Conservation (phyloP, 768 basidiomycete genomes). For the Boletellus ananiceps region DNA sequence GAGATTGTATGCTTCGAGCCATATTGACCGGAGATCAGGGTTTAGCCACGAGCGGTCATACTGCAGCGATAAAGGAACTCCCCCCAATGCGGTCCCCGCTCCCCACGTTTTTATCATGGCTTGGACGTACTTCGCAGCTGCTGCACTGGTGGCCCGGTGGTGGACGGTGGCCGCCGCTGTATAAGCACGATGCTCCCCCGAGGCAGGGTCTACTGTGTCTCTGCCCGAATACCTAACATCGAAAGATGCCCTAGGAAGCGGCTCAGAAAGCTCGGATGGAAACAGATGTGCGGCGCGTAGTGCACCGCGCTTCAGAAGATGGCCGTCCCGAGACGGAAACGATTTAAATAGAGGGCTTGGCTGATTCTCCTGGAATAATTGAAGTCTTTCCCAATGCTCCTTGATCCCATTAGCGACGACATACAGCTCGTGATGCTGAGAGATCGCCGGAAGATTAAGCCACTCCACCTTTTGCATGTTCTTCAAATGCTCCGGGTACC, state of each 20-base stretch:
- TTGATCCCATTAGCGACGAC: constrained; percentile 19
- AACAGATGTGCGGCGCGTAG: constrained; percentile 14
- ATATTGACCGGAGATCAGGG: constrained; percentile 16
- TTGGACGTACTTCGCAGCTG: neutral
- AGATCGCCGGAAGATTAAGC: constrained; percentile 3
- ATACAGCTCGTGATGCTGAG: constrained; percentile 6
- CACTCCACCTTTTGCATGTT: constrained; percentile 13
- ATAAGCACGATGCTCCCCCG: constrained; percentile 10
- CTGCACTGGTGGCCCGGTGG: neutral
- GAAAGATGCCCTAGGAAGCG: neutral
- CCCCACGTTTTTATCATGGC: neutral
- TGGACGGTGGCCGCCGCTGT: constrained; percentile 2
- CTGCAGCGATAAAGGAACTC: neutral
- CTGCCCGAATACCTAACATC: constrained; percentile 9
- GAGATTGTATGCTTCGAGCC: constrained; percentile 25
- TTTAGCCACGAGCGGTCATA: constrained; percentile 22
- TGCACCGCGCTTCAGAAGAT: constrained; percentile 17
- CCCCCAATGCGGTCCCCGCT: neutral
- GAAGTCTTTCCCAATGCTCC: constrained; percentile 9
- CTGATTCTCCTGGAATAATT: constrained; percentile 2
- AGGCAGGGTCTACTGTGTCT: neutral
- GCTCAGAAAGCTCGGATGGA: constrained; percentile 2
- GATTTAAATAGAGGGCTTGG: constrained; percentile 4
- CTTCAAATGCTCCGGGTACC: constrained; percentile 35
- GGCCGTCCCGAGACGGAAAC: constrained; percentile 9